Base-by-base conservation (phyloP, 768 basidiomycete genomes). In the Lactifluus echinatus region DNA sequence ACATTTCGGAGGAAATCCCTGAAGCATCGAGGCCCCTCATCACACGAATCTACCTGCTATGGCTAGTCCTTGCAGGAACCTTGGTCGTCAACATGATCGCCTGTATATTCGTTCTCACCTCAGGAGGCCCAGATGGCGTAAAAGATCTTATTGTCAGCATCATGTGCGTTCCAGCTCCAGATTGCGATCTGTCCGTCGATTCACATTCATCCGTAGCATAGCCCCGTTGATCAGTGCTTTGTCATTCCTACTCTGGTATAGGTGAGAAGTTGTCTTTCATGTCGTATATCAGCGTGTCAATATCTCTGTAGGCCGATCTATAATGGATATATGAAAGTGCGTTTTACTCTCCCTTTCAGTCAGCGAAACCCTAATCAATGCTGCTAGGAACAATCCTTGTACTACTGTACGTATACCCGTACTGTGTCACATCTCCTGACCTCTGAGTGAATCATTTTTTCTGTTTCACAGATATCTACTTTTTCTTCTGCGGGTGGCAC, bases 401-500 rank as follows among this genome's bases (percentile, higher is more conserved):
- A 93, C 75, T 95, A 89, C 73, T 95, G 91, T 91, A 73, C 72
- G 86, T 59, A 8, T 23, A 17, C n/a, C 14, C 15, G 5, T 34
- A 21, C 14, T 14, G 5, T 34, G 17, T 66, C 62, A 55, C 55
- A 60, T 61, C 49, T 67, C 63, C 64, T 61, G 45, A 48, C 28
- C 19, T 14, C 21, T 17, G 56, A 64, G 59, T 63, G 60, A 62
- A 48, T 52, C 50, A 21, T 29, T 24, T 45, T 23, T 14, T 23
- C 12, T 39, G 12, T 39, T n/a, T 39, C 12, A 12, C 66, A 97
- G 94, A 97, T 75, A 72, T 96, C 63, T 99, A 92, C 77, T 95
- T 97, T 78, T 82, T 97, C 73, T 99, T 99, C 74, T 80, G 85
- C 54, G 95, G 93, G 46, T 97, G 90, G 79, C 93, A 99, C 73